phyloP scores from a whole-genome alignment of 208 protist genomes.

The Trypanosoma melophagium region DNA sequence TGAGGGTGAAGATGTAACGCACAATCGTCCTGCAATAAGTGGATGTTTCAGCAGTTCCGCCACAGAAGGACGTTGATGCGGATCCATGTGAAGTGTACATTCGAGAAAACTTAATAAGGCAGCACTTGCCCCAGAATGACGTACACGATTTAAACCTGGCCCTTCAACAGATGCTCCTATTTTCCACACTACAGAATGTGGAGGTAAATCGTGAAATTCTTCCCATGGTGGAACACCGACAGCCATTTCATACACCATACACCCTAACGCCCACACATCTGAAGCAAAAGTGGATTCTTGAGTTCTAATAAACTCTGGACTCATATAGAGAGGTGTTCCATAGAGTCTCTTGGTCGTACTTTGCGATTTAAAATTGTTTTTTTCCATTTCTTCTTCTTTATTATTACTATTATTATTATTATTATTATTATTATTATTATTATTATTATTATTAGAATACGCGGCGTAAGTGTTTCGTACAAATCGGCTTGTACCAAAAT shows the following conservation, averaged over 20 bases:
- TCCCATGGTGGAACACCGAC: constrained; percentile 72
- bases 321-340: constrained; percentile 87
- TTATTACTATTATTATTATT: constrained; percentile 1
- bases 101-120: constrained; percentile 65
- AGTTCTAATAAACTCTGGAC: constrained; percentile 70
- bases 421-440: background rate
- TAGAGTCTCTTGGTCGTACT: too few relatives aligned
- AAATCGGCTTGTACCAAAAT: constrained; percentile 84
- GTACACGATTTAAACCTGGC: constrained; percentile 12
- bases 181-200: constrained; percentile 55
- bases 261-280: constrained; percentile 89
- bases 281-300: constrained; percentile 62
- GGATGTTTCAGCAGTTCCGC: constrained; percentile 74
- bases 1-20: constrained; percentile 17
- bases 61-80: constrained; percentile 45
- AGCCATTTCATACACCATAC: constrained; percentile 89
- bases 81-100: constrained; percentile 49
- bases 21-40: constrained; percentile 55
- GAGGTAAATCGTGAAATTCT: constrained; percentile 47
- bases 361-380: too few relatives aligned
- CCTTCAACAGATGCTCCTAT: constrained; percentile 43
- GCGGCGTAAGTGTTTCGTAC: constrained; percentile 7
- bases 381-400: background rate
- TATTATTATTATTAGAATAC: background rate
- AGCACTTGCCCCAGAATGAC: constrained; percentile 14